A percentile compares a stretch with the other conserved stretches of the same genome.
phyloP scores from a whole-genome alignment of 2,329 filamentous ascomycete species.

The Fragosphaeria purpurea region DNA sequence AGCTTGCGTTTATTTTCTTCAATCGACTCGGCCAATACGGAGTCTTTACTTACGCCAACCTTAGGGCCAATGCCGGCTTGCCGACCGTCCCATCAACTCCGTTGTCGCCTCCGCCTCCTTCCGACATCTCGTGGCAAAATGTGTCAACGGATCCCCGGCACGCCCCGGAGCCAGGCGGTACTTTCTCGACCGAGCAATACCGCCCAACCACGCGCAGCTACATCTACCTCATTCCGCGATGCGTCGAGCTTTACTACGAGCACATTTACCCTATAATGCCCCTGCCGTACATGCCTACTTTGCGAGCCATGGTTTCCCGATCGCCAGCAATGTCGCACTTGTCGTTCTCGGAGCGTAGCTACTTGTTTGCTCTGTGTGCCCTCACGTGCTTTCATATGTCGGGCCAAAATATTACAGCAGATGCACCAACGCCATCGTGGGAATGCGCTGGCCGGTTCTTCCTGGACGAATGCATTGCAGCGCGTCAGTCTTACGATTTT shows the following conservation, averaged over 20 bases:
- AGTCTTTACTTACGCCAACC: too few relatives aligned
- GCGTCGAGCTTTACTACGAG: slow-evolving; percentile 51
- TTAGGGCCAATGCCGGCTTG: slow-evolving; percentile 6
- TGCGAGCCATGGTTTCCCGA: slow-evolving; percentile 38
- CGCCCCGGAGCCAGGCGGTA: slow-evolving; percentile 25
- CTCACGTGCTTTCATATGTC: slow-evolving; percentile 42
- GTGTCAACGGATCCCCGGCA: slow-evolving; percentile 21
- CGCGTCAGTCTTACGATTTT: slow-evolving; percentile 47
- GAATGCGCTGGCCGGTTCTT: slow-evolving; percentile 44
- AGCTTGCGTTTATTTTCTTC: neutral
- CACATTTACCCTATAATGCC: slow-evolving; percentile 57
- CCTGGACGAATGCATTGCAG: slow-evolving; percentile 46
- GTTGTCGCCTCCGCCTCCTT: slow-evolving; percentile 9
- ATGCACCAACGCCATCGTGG: slow-evolving; percentile 30
- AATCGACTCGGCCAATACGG: too few relatives aligned
- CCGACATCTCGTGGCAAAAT: slow-evolving; percentile 21
- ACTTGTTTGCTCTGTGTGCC: slow-evolving; percentile 48
- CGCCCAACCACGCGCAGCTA: slow-evolving; percentile 30
- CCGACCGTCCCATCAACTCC: slow-evolving; percentile 17
- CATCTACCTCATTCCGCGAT: slow-evolving; percentile 40
- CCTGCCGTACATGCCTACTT: slow-evolving; percentile 46
- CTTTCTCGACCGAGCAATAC: slow-evolving; percentile 32
- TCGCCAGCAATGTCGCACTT: slow-evolving; percentile 26
- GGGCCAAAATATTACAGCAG: slow-evolving; percentile 29
- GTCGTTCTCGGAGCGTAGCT: slow-evolving; percentile 29